phyloP scores from a whole-genome alignment of 139 green algal genomes.

The Desmodesmus armatus region DNA sequence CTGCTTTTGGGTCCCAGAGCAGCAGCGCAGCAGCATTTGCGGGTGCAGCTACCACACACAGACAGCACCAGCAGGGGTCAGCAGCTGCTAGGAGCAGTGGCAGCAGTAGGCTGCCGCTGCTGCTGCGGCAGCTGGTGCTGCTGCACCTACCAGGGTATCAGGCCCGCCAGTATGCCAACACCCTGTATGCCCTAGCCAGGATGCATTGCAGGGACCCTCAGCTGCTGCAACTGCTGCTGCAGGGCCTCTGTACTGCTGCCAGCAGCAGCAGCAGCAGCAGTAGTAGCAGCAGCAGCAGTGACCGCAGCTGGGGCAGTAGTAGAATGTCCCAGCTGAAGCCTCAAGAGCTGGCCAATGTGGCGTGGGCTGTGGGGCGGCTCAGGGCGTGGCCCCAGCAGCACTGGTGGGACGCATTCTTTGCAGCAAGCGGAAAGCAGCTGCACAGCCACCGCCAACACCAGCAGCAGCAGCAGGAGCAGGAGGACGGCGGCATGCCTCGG shows the following conservation, averaged over 20 bases:
- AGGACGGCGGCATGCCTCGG: background rate
- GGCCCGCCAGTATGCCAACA: conserved; percentile 37
- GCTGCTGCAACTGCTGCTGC: background rate
- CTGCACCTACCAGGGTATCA: background rate
- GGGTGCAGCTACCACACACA: background rate
- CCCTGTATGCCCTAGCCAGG: conserved; percentile 28
- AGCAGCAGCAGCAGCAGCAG: conserved; percentile 12
- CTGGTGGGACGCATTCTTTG: conserved; percentile 33
- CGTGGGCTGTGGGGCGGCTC: conserved; percentile 33
- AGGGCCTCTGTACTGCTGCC: background rate
- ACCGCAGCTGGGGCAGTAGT: background rate
- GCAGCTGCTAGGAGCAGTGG: background rate
- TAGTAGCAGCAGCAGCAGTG: background rate
- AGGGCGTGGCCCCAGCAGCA: conserved; percentile 5
- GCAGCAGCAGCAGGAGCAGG: background rate
- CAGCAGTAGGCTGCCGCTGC: conserved; percentile 10
- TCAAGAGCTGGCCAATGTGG: conserved; percentile 42
- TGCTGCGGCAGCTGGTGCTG: conserved; percentile 28
- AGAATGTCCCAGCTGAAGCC: conserved; percentile 4
- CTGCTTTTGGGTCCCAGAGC: background rate
- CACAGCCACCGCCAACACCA: background rate
- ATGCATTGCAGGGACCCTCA: conserved; percentile 28
- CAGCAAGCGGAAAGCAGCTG: background rate
- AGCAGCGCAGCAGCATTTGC: conserved; percentile 15
- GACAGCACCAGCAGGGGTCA: background rate